Evolutionary conservation across 140 eudicot species (phyloP).

Genomic region (Senecio squalidus): DNA sequence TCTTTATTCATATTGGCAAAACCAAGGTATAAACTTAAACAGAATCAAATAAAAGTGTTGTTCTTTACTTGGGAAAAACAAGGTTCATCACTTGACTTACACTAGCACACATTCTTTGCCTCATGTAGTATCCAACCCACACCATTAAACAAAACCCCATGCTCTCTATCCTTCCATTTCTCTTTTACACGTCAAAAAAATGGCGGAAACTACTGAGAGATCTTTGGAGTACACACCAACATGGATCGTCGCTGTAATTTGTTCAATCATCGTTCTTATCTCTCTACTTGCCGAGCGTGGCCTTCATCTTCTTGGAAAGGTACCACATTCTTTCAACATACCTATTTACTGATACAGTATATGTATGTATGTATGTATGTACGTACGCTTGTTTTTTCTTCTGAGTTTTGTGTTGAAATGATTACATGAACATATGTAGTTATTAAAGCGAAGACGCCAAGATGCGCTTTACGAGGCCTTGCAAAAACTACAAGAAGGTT

Average conservation of each 20-base stretch:
- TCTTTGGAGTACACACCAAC: slow-evolving; percentile 78
- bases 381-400: not conserved
- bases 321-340: slow-evolving; percentile 1
- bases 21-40: not conserved
- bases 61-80: slow-evolving; percentile 30
- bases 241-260: slow-evolving; percentile 75
- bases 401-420: slow-evolving; percentile 1
- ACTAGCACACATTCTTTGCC: slow-evolving; percentile 25
- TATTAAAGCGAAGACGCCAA: slow-evolving; percentile 46
- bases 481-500: slow-evolving; percentile 81
- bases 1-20: too few species aligned
- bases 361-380: not conserved
- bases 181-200: not conserved
- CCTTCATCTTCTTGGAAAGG: slow-evolving; percentile 92
- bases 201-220: slow-evolving; percentile 26
- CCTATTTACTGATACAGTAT: not conserved
- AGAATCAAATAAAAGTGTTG: not conserved
- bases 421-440: too few species aligned
- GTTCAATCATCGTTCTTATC: slow-evolving; percentile 62
- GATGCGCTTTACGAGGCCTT: slow-evolving; percentile 58
- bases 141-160: not conserved
- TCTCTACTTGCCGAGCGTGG: slow-evolving; percentile 71
- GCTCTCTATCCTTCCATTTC: not conserved
- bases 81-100: not conserved
- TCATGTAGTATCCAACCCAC: not conserved